Evolutionary conservation across 2,329 filamentous ascomycete genomes (phyloP).

Genomic region (Uncinocarpus reesii): DNA sequence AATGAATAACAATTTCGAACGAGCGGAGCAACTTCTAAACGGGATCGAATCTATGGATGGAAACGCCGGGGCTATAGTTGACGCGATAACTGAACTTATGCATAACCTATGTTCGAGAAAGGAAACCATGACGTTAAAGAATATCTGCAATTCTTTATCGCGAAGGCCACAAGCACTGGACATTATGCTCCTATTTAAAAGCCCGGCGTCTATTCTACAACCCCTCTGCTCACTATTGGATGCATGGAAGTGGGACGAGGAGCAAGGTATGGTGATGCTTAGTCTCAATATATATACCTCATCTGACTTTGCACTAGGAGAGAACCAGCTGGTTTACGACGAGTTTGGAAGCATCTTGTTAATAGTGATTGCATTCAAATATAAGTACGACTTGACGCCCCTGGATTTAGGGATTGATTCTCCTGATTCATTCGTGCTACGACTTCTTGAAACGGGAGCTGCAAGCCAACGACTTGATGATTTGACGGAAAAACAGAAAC

Average conservation of each 20-base stretch:
- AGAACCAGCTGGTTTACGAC: slow-evolving; percentile 56
- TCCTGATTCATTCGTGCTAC: slow-evolving; percentile 46
- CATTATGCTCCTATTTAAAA: slow-evolving; percentile 51
- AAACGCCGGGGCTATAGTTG: slow-evolving; percentile 75
- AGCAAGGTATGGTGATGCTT: slow-evolving; percentile 39
- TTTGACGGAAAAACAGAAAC: slow-evolving; percentile 46
- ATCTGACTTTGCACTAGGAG: slow-evolving; percentile 29
- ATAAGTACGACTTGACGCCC: slow-evolving; percentile 46
- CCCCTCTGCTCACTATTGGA: slow-evolving; percentile 51
- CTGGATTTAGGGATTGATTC: slow-evolving; percentile 44
- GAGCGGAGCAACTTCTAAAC: slow-evolving; percentile 63
- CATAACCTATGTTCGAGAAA: slow-evolving; percentile 48
- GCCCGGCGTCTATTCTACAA: slow-evolving; percentile 45
- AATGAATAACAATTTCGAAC: slow-evolving; percentile 65
- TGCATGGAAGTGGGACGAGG: slow-evolving; percentile 55
- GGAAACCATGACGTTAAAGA: slow-evolving; percentile 54
- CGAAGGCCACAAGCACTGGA: slow-evolving; percentile 48
- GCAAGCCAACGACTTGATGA: slow-evolving; percentile 42
- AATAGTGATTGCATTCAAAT: slow-evolving; percentile 47
- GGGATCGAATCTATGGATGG: slow-evolving; percentile 86
- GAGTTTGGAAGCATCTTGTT: slow-evolving; percentile 55
- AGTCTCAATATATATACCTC: slow-evolving; percentile 9
- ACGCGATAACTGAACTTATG: slow-evolving; percentile 60
- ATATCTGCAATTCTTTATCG: slow-evolving; percentile 48
- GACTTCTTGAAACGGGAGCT: slow-evolving; percentile 40